These are phyloP conservation scores for Cudoniella acicularis DNA, from an alignment of 495 filamentous ascomycete genomes.

Conservation along the genomic window DNA sequence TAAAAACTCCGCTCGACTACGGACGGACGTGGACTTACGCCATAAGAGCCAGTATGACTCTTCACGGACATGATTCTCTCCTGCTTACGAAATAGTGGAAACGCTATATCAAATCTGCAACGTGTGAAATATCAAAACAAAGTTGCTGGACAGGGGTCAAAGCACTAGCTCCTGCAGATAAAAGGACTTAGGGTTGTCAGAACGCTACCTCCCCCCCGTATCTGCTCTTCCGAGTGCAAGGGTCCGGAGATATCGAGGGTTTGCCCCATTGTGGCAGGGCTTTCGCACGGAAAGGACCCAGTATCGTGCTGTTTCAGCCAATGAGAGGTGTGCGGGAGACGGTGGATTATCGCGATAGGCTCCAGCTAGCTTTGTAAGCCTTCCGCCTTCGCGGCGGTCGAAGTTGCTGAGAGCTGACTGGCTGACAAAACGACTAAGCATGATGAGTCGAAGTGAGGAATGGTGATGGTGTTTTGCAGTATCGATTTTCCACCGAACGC, in stretches of 20 bases:
- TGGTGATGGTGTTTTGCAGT: no score
- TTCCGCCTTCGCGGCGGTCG: background rate
- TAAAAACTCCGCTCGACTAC: background rate
- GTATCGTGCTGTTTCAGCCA: background rate
- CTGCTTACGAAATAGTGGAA: background rate
- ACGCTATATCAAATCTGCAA: background rate
- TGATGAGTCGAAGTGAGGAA: constrained; percentile 9
- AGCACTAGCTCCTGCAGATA: background rate
- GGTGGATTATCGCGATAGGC: no score
- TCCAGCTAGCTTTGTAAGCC: no score
- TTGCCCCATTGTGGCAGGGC: background rate
- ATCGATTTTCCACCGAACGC: no score
- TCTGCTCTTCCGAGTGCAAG: background rate
- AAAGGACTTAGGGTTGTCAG: background rate
- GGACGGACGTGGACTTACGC: background rate
- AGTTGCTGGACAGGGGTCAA: background rate
- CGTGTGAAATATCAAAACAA: background rate
- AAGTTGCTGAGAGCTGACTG: background rate
- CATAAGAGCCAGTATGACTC: background rate
- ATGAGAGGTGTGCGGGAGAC: no score
- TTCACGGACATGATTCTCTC: background rate
- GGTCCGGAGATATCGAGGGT: background rate
- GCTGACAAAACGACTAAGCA: background rate
- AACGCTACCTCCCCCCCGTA: background rate
- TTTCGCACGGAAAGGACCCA: background rate